These are phyloP conservation scores for Carex cristatella DNA, from an alignment of 176 grass and related monocot genomes.

Conservation along the genomic window DNA sequence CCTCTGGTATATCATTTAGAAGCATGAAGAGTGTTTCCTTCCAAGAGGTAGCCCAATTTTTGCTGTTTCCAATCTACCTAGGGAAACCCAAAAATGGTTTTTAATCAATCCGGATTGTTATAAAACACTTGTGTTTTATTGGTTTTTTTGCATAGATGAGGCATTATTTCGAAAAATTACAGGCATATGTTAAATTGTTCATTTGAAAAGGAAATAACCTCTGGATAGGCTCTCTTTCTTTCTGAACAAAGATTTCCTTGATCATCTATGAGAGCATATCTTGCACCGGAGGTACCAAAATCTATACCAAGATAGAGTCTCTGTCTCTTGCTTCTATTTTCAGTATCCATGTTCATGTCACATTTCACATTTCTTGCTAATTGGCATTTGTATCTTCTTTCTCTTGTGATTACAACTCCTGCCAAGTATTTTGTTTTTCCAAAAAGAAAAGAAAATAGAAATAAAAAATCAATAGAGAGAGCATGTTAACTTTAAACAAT, in stretches of 20 bases:
- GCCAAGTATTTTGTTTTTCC: neutral
- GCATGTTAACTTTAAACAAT: neutral
- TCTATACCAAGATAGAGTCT: slow-evolving; percentile 68
- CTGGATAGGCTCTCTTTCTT: slow-evolving; percentile 51
- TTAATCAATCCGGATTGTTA: neutral
- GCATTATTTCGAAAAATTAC: neutral
- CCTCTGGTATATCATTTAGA: slow-evolving; percentile 40
- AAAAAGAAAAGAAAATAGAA: neutral
- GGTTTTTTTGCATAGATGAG: neutral
- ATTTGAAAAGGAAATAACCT: slow-evolving; percentile 30
- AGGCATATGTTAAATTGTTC: neutral
- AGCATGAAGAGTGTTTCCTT: slow-evolving; percentile 59
- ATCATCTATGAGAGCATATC: slow-evolving; percentile 69
- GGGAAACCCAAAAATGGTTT: slow-evolving; percentile 1
- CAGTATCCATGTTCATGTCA: neutral
- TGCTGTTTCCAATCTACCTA: slow-evolving; percentile 42
- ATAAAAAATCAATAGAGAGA: neutral
- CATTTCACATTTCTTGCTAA: slow-evolving; percentile 14
- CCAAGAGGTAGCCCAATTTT: slow-evolving; percentile 50
- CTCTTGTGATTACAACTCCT: slow-evolving; percentile 8
- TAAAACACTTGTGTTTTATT: neutral
- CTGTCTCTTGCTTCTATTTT: neutral
- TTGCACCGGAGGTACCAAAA: slow-evolving; percentile 70
- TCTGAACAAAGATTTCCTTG: slow-evolving; percentile 40
- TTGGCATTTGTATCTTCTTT: neutral